Evolutionary conservation across 345 rosid species (phyloP).

Genomic region (Brassica juncea): DNA sequence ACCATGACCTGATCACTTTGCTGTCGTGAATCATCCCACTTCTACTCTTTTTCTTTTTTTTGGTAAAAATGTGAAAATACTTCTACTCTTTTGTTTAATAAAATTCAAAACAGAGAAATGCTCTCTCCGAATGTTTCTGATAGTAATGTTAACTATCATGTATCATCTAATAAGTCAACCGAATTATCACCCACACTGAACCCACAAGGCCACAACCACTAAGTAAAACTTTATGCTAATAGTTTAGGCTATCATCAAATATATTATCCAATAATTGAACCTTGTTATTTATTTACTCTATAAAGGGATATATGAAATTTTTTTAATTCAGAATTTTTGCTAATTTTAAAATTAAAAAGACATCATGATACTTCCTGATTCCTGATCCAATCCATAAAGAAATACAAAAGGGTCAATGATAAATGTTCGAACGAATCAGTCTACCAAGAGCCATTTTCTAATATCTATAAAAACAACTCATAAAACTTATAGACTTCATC

Average conservation of each 20-base stretch:
- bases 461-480: not conserved
- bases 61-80: not conserved
- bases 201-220: too few relatives aligned
- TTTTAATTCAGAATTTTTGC: constrained; percentile 31
- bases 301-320: constrained; percentile 15
- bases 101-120: not conserved
- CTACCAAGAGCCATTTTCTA: constrained; percentile 36
- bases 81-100: not conserved
- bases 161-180: constrained; percentile 40
- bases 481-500: constrained; percentile 6
- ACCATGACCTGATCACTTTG: constrained; percentile 9
- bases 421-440: constrained; percentile 23
- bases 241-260: not conserved
- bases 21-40: constrained; percentile 27
- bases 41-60: not conserved
- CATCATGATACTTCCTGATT: constrained; percentile 12
- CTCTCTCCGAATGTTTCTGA: constrained; percentile 25
- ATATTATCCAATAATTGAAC: not conserved
- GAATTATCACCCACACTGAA: not conserved
- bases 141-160: constrained; percentile 38
- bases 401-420: constrained; percentile 35
- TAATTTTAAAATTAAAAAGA: constrained; percentile 27
- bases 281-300: not conserved
- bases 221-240: too few relatives aligned
- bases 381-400: constrained; percentile 8